Base-by-base conservation (phyloP, 768 basidiomycete species). In the Suillus fuscotomentosus region DNA sequence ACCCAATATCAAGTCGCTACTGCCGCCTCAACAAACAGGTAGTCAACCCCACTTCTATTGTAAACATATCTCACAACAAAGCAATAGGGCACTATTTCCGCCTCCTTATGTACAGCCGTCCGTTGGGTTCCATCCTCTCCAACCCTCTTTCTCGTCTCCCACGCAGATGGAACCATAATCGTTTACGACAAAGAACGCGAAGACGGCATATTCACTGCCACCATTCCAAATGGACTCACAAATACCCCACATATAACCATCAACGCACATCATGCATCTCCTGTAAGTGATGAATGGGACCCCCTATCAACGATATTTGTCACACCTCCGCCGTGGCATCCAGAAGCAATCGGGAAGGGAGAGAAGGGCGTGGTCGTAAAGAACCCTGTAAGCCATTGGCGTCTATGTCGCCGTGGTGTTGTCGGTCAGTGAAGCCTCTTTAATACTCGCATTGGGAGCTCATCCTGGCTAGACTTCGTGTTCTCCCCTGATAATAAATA, bases 401-500 rank as follows among this genome's bases (percentile, higher is more conserved):
- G 27, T 7, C 50, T 96, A 10, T 88, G 90, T 34, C 82, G 82
- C 67, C 86, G 88, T 59, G 81, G 85, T 50, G 84, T 96, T 65
- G 84, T 91, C 6, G 92, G 94, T 45, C 8, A n/a, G 43, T 45
- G 9, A 45, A 45, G 8, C 3, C 3, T 45, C 10, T 9, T 45
- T 3, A 43, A 43, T 43, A 20, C 20, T 43, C 20, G 9, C 9
- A 20, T n/a, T 45, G 20, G 20, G 9, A 24, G 36, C 65, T 63
- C 69, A 27, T 48, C 48, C 27, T 59, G 38, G 48, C 67, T 60
- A 95, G 95, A 94, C 68, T 92, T 97, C 71, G 91, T 90, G 2
- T 97, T 97, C 76, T 95, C 95, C 14, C 95, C 96, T 0, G 97
- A 99, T 70, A 91, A 94, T 36, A 90, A 92, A 76, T 89, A 90